A percentile compares a stretch with the other conserved stretches of the same genome.
Conservation (phyloP, 169 alveolate genomes). For the Neospora caninum region DNA sequence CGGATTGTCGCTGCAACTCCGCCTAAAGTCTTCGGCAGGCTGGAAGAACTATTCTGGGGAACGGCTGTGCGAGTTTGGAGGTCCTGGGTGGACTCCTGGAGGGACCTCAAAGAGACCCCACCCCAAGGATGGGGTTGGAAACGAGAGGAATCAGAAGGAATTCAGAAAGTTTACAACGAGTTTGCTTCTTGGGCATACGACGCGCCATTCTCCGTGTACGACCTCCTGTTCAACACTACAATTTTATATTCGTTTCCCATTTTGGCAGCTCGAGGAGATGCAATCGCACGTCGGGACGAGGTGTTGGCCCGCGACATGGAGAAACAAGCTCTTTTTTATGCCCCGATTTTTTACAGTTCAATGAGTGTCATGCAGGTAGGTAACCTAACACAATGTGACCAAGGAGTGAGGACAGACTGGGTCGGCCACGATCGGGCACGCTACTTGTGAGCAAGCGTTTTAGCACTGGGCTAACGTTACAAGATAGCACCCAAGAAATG, state of each 20-base stretch:
- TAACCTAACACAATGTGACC: not conserved
- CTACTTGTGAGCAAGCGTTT: no score
- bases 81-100: constrained; percentile 7
- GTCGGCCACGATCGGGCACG: not conserved
- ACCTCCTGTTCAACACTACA: not conserved
- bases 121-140: not conserved
- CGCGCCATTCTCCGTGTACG: not conserved
- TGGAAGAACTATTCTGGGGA: constrained; percentile 14
- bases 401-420: not conserved
- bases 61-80: not conserved
- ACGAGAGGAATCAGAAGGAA: not conserved
- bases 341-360: constrained; percentile 18
- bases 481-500: no score
- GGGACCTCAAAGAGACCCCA: not conserved
- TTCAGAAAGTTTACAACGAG: not conserved
- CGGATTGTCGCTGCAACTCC: constrained; percentile 25
- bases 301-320: not conserved
- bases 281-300: constrained; percentile 4
- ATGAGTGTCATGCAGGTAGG: not conserved
- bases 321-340: constrained; percentile 23
- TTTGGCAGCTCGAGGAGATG: not conserved
- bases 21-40: constrained; percentile 9
- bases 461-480: no score
- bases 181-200: not conserved
- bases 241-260: not conserved